Evolutionary conservation across 2,329 filamentous ascomycete species (phyloP), one percentile per base, ranked within the genome.

Genomic region (Epichloe coenophiala): DNA sequence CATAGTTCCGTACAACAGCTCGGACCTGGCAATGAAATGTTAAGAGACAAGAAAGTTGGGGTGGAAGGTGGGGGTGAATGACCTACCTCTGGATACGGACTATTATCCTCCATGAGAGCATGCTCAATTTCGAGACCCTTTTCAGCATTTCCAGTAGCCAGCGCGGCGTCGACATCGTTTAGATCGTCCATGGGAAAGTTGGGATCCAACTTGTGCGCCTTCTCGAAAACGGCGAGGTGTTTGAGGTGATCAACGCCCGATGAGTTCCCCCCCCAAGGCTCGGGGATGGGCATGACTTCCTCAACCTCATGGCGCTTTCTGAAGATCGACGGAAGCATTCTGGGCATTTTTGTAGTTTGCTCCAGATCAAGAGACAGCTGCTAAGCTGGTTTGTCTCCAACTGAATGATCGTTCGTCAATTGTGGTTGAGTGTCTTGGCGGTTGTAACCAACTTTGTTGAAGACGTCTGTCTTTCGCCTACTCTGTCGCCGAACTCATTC

Each of bases 141-240:
- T 57, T 75, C 76, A 56, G 72, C 69, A 63, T 80, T 76, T 52
- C 73, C 70, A 2, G 72, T 73, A 41, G 72, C 66, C 44, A 81
- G 70, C 31, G 74, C 78, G 42, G 75, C 71, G 52, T 83, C 77
- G 54, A 84, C 71, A 62, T 80, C 76, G 54, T 78, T 76, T 48
- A 78, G 66, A 45, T 82, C 72, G 54, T 81, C 77, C 53, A 81
- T 69, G n/a, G 79, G 77, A 56, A 84, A 63, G 59, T 84, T 83
- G 39, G 80, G 79, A 55, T 84, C 81, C 64, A 80, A 75, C 56
- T 76, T 74, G 63, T 84, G 80, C 53, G 76, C 71, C 58, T 74
- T 73, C 59, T 80, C 76, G 59, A 83, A 76, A 50, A 76, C 69
- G 59, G 72, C 73, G 50, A 83, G 69, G 53, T 71, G 66, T 54